Evolutionary conservation across 1,284 basidiomycete species (phyloP), one percentile per base, ranked within the genome.

Genomic region (Vanrija pseudolonga): DNA sequence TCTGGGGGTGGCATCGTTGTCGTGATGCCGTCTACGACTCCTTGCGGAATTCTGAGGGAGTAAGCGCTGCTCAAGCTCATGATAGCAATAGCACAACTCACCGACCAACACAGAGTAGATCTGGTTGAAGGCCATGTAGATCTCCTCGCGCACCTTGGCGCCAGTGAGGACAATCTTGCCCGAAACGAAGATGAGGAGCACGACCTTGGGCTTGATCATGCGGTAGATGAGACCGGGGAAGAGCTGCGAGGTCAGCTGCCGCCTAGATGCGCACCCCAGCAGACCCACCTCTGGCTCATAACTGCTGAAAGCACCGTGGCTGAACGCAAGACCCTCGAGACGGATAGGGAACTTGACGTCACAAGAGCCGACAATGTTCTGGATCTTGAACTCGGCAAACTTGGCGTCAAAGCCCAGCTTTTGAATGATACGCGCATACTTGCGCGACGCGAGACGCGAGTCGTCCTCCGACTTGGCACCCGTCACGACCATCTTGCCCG

Each of bases 141-240:
- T 98, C 83, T 99, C 96, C 80, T 98, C 94, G 78, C 96, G 84
- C 76, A 97, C 93, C 86, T 99, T 99, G 44, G 95, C 96, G 76
- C 96, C 95, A 17, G 96, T 98, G 69, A 99, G 81, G 57, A 98
- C 95, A 67, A 98, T 98, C 82, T 98, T 99, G 56, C 96, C 96
- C 18, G 93, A 98, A 12, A 98, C 96, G 78, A 98, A 98, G 73
- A 99, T 98, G 55, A 98, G 83, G 36, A 99, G 80, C 50, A 98
- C 96, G 62, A 99, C 96, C 79, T 98, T 99, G 14, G 96, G 96
- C 78, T 98, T 98, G 79, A 98, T 90, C 96, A 98, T 98, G 67
- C 96, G 90, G 74, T 99, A 98, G 75, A 99, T 98, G 45, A 99
- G 83, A 69, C 96, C 95, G 55, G 96, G 96, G 85, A 99, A 98